A percentile compares a stretch with the other conserved stretches of the same genome.
Conservation (phyloP, 2,329 filamentous ascomycete species). For the Parastagonospora avenae region DNA sequence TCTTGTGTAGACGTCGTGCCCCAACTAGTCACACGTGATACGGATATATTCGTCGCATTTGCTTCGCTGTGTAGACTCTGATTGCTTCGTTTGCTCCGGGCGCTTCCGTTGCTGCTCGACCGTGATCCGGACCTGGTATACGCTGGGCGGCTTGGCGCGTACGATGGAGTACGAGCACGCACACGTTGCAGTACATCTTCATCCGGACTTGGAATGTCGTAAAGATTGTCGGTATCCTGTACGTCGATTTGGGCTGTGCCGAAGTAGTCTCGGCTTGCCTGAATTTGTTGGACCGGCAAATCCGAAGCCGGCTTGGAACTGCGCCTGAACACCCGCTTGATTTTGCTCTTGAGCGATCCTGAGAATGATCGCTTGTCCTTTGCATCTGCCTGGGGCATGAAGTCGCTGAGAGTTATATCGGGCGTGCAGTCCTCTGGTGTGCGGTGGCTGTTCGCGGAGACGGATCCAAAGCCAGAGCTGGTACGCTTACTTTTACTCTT, state of each 20-base stretch:
- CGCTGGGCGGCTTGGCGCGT: conserved; percentile 18
- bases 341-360: conserved; percentile 63
- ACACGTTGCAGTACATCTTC: conserved; percentile 53
- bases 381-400: conserved; percentile 49
- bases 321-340: conserved; percentile 64
- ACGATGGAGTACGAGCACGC: conserved; percentile 30
- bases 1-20: conserved; percentile 66
- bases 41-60: conserved; percentile 59
- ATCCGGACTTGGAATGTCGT: conserved; percentile 45
- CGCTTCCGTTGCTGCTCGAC: conserved; percentile 29
- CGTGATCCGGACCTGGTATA: conserved; percentile 24
- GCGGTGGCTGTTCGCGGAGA: conserved; percentile 13
- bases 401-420: conserved; percentile 22
- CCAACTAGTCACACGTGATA: conserved; percentile 70
- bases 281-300: conserved; percentile 60
- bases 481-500: conserved; percentile 23
- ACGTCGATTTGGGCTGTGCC: conserved; percentile 14
- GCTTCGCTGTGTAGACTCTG: conserved; percentile 39
- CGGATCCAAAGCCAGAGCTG: conserved; percentile 19
- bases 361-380: conserved; percentile 67
- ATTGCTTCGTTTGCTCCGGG: conserved; percentile 27
- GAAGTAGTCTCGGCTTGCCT: conserved; percentile 51
- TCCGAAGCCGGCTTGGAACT: conserved; percentile 32
- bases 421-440: conserved; percentile 11
- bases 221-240: conserved; percentile 34